Evolutionary conservation across 1,284 basidiomycete genomes (phyloP), one percentile per base, ranked within the genome.

Genomic region (Prillingera fragicola): DNA sequence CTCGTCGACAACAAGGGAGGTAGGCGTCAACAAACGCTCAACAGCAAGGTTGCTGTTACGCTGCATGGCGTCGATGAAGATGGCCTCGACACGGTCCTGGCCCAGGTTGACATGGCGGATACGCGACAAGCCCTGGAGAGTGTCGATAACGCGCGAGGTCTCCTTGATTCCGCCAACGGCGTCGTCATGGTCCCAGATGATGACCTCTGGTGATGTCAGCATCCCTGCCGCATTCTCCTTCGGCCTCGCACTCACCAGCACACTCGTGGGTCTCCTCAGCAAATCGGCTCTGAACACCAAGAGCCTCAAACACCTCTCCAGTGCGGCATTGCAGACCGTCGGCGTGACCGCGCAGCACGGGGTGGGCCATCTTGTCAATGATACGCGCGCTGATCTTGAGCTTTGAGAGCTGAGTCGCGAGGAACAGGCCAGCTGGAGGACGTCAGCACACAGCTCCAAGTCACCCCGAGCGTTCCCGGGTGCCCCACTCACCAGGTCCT

Each of bases 301-400:
- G 50, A 10, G 55, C 50, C 23, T 59, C 55, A 34, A 63, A 63
- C 21, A 65, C 60, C 45, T 65, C 63, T 42, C 59, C 57, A 3
- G 63, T 65, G 8, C 63, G 53, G 49, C 54, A 60, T 47, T 56
- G 57, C 29, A 54, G 41, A 54, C 52, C 59, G 33, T 60, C 59
- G 3, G 59, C 59, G 33, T 60, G 59, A 1, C 59, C 59, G 5
- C 52, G 39, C 1, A 55, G 49, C 2, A 60, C 59, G 17, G 43
- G 47, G 47, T 54, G 49, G 22, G 48, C 49, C 46, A 51, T 53
- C 48, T 61, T 60, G 52, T 65, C 62, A 14, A 65, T 45, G 28
- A 65, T 51, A 5, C 55, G 50, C 10, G 51, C 50, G 37, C 46
- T 36, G 47, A 65, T 43, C 33, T 46, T 46, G 37, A 50, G 43